These are phyloP conservation scores for Diaporthe sp. DNA, from an alignment of 2,329 filamentous ascomycete genomes.

Conservation along the genomic window DNA sequence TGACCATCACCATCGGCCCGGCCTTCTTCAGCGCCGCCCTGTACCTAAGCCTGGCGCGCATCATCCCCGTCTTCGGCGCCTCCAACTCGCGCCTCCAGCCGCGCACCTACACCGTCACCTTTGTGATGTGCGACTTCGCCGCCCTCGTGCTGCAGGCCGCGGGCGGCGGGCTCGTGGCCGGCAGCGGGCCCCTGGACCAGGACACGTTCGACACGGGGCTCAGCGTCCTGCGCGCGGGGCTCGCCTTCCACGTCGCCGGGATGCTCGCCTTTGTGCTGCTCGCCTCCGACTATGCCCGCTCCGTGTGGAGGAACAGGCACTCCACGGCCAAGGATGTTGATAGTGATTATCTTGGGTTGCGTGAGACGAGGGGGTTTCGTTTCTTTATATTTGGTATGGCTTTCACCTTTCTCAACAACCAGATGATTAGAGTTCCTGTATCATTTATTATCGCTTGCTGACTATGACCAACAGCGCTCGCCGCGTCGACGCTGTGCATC, in stretches of 20 bases:
- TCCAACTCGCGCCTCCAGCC: slow-evolving; percentile 40
- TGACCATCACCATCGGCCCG: neutral
- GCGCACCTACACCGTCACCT: slow-evolving; percentile 44
- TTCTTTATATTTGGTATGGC: slow-evolving; percentile 4
- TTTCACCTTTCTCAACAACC: no score
- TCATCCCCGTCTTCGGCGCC: slow-evolving; percentile 50
- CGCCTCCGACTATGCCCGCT: slow-evolving; percentile 2
- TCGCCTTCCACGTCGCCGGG: slow-evolving; percentile 58
- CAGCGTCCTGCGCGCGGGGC: slow-evolving; percentile 59
- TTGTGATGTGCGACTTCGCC: slow-evolving; percentile 57
- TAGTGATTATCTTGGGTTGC: neutral
- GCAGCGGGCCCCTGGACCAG: slow-evolving; percentile 49
- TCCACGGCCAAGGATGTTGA: slow-evolving; percentile 10
- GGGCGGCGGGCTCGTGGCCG: slow-evolving; percentile 55
- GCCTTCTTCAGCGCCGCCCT: slow-evolving; percentile 9
- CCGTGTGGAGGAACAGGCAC: slow-evolving; percentile 1
- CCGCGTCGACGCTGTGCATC: slow-evolving; percentile 54
- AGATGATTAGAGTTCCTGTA: no score
- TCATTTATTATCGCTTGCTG: neutral
- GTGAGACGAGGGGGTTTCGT: neutral
- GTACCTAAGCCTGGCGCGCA: slow-evolving; percentile 69
- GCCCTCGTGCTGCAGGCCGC: slow-evolving; percentile 60
- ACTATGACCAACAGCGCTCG: slow-evolving; percentile 46
- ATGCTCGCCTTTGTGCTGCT: slow-evolving; percentile 53
- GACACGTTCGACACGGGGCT: slow-evolving; percentile 32